Percentiles rank a stretch among this genome's conserved stretches.
Conservation (phyloP, 129 eudicot species). For the Mikania micrantha region DNA sequence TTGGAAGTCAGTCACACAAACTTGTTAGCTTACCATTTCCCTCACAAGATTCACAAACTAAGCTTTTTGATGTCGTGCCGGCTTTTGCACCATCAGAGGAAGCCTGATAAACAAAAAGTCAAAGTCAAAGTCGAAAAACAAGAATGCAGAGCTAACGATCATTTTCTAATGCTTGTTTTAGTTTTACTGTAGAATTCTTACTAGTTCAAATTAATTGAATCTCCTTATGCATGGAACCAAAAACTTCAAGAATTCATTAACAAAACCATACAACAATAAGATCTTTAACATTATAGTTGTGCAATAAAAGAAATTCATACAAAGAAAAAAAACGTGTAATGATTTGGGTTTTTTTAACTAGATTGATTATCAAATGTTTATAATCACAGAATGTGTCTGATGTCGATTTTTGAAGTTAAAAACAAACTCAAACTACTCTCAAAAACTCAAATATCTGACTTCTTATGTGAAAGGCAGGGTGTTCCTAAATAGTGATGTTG, state of each 20-base stretch:
- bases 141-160: background rate
- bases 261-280: background rate
- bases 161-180: background rate
- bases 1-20: background rate
- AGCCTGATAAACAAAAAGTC: conserved; percentile 42
- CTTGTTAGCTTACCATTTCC: conserved; percentile 63
- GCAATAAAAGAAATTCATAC: background rate
- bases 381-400: background rate
- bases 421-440: background rate
- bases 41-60: conserved; percentile 57
- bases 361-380: background rate
- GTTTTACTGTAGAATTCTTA: background rate
- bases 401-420: background rate
- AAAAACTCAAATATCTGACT: background rate
- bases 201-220: too few relatives aligned
- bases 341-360: background rate
- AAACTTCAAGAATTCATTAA: background rate
- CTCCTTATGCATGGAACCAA: background rate
- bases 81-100: conserved; percentile 3
- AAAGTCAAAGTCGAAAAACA: background rate
- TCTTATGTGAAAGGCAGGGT: too few relatives aligned
- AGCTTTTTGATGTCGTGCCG: conserved; percentile 28
- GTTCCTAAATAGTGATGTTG: background rate
- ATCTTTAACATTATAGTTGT: background rate
- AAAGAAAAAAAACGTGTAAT: background rate